Base-by-base conservation (phyloP, 176 grass and related monocot species). In the Oryza longistaminata region DNA sequence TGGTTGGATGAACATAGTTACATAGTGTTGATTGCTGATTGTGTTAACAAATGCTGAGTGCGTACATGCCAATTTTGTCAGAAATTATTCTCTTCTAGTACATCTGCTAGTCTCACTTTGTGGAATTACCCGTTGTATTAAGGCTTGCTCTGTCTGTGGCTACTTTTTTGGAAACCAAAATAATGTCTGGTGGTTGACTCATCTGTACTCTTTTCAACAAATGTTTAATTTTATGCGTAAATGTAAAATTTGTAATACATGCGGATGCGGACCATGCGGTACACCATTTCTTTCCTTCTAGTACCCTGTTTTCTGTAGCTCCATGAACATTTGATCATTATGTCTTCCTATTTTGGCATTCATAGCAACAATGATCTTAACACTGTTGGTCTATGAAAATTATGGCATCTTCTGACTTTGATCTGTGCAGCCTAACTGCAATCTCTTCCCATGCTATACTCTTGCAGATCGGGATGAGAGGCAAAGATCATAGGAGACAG, bases 1-100 rank as follows among this genome's bases (percentile, higher is more conserved):
- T 76, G 34, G 21, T 73, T 79, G 11, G n/a, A 65, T 64, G 76
- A 9, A 27, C 34, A 61, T 62, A 76, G 24, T 81, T n/a, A 27
- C 34, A 61, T 62, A 76, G 24, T 81, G 29, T 45, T 74, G 40
- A 74, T 86, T 80, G 21, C n/a, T 25, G 2, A 58, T 58, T 21
- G 6, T n/a, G 53, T 21, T 58, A 58, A n/a, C 7, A 58, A 58
- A 7, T 58, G 3, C 53, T 58, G 53, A n/a, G 5, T 58, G 53
- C 53, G 53, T 21, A 74, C 39, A 45, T 3, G 68, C 24, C 37
- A 70, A 29, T n/a, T 70, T 75, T 26, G 37, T 68, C 35, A n/a
- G 29, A 13, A 46, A 61, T 70, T 53, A 9, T 31, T 48, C 71
- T 8, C 27, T 37, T 77, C 37, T 62, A 27, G 27, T 27, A 19